Evolutionary conservation across 192 early-diverging fungal species (phyloP).

Genomic region (Coemansia furcata): DNA sequence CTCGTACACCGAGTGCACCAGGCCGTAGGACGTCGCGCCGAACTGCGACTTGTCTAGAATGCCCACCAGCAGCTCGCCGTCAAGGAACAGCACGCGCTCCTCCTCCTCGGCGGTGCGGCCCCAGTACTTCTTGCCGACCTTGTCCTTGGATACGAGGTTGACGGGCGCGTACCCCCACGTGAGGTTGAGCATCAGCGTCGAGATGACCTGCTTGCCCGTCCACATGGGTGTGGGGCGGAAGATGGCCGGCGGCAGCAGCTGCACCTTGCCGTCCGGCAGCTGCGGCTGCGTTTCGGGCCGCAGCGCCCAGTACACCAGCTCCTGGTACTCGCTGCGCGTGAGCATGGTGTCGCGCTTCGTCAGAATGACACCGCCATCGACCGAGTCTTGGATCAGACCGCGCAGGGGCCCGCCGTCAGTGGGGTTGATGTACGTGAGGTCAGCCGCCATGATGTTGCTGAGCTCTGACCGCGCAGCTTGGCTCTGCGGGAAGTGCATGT

Average conservation of each 20-base stretch:
- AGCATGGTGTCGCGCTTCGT: slow-evolving; percentile 86
- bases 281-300: slow-evolving; percentile 62
- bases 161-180: slow-evolving; percentile 71
- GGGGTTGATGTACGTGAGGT: slow-evolving; percentile 95
- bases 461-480: slow-evolving; percentile 96
- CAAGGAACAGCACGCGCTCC: slow-evolving; percentile 73
- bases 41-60: slow-evolving; percentile 98
- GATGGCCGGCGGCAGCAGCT: slow-evolving; percentile 85
- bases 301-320: slow-evolving; percentile 87
- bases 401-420: slow-evolving; percentile 96
- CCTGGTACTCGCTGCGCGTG: slow-evolving; percentile 85
- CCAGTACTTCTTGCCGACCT: slow-evolving; percentile 85
- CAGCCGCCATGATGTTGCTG: slow-evolving; percentile 90
- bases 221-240: slow-evolving; percentile 83
- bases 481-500: slow-evolving; percentile 99
- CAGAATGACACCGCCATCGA: slow-evolving; percentile 96
- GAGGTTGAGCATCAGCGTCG: slow-evolving; percentile 91
- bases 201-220: slow-evolving; percentile 98
- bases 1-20: slow-evolving; percentile 96
- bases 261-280: slow-evolving; percentile 66
- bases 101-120: slow-evolving; percentile 78
- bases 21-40: slow-evolving; percentile 85
- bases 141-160: slow-evolving; percentile 86
- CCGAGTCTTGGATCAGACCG: slow-evolving; percentile 98
- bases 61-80: slow-evolving; percentile 88